phyloP scores from a whole-genome alignment of 306 rosid species.

The Ziziphus jujuba region DNA sequence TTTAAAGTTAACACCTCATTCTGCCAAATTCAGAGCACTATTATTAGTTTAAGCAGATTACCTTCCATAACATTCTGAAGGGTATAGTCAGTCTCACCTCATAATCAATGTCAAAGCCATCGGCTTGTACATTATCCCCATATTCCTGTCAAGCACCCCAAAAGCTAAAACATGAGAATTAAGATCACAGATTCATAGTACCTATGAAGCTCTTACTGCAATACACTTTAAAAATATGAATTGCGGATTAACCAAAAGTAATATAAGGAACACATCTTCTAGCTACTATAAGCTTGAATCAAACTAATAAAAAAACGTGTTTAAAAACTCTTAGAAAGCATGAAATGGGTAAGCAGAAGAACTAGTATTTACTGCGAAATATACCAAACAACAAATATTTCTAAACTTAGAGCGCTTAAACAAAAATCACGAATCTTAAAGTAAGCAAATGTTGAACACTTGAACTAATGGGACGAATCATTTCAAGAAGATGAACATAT shows the following conservation, averaged over 20 bases:
- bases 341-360: not conserved
- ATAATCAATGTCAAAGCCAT: conserved; percentile 87
- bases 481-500: not conserved
- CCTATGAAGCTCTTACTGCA: not conserved
- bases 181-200: not conserved
- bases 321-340: too few species aligned
- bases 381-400: not conserved
- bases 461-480: not conserved
- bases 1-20: conserved; percentile 79
- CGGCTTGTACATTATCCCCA: conserved; percentile 70
- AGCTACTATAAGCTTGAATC: not conserved
- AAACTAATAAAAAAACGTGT: not conserved
- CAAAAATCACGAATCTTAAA: not conserved
- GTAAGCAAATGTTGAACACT: not conserved
- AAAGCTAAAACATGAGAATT: not conserved
- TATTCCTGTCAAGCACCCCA: conserved; percentile 60
- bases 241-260: too few species aligned
- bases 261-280: too few species aligned
- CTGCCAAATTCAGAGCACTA: conserved; percentile 39
- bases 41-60: conserved; percentile 12
- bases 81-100: conserved; percentile 59
- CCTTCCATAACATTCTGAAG: not conserved
- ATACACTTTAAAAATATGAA: not conserved
- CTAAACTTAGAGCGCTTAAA: not conserved
- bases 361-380: too few species aligned